Evolutionary conservation across 345 rosid genomes (phyloP).

Genomic region (Lumnitzera racemosa): DNA sequence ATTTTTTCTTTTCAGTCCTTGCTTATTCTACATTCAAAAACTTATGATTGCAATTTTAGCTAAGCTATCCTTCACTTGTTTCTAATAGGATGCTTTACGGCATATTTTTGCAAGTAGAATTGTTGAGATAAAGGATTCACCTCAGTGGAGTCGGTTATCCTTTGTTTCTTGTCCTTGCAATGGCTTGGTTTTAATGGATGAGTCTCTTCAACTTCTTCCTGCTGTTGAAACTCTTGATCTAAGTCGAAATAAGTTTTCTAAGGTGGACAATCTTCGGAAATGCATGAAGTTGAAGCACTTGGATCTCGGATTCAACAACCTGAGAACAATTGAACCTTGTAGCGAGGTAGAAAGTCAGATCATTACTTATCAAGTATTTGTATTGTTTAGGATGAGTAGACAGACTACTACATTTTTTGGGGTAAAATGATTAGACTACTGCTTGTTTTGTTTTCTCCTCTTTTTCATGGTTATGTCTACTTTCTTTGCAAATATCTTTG

Average conservation of each 20-base stretch:
- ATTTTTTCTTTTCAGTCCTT: background rate
- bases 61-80: constrained; percentile 7
- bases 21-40: background rate
- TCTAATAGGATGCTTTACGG: constrained; percentile 72
- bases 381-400: background rate
- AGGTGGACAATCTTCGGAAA: constrained; percentile 79
- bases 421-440: no score
- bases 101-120: constrained; percentile 96
- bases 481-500: no score
- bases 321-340: constrained; percentile 57
- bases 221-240: constrained; percentile 92
- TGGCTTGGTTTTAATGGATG: constrained; percentile 87
- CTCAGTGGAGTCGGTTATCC: constrained; percentile 79
- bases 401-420: no score
- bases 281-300: constrained; percentile 79
- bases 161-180: constrained; percentile 87
- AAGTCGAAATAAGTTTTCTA: constrained; percentile 88
- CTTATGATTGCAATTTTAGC: constrained; percentile 11
- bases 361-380: background rate
- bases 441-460: no score
- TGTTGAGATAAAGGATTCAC: constrained; percentile 73
- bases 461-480: no score
- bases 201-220: constrained; percentile 95
- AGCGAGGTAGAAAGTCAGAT: constrained; percentile 49
- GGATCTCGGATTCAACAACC: constrained; percentile 93